A percentile compares a stretch with the other conserved stretches of the same genome.
Evolutionary conservation across 1,284 basidiomycete genomes (phyloP).

Genomic region (Stereum hirsutum): DNA sequence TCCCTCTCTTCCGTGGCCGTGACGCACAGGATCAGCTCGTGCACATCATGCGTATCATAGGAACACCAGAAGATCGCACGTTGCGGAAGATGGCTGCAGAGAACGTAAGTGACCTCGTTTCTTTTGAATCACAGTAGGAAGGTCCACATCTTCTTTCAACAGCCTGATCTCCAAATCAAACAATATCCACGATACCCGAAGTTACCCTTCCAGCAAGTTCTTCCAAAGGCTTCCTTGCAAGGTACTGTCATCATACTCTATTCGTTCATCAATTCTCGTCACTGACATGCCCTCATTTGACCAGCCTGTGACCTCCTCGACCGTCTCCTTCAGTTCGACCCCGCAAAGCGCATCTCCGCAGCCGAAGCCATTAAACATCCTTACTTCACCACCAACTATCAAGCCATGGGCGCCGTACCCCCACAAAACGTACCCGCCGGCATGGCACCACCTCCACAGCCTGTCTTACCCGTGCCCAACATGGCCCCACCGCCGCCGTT

Average conservation of each 20-base stretch:
- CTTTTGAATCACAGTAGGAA: neutral
- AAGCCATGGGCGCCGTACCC: constrained; percentile 14
- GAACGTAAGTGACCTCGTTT: constrained; percentile 54
- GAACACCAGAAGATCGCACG: constrained; percentile 88
- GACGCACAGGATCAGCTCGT: constrained; percentile 98
- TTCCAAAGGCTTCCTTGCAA: constrained; percentile 88
- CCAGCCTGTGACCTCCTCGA: constrained; percentile 94
- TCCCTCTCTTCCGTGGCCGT: constrained; percentile 93
- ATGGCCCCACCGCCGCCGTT: constrained; percentile 14
- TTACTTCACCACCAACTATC: constrained; percentile 70
- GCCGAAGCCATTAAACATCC: constrained; percentile 89
- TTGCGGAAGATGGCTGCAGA: constrained; percentile 88
- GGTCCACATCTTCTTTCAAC: constrained; percentile 5
- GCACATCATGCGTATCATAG: constrained; percentile 96
- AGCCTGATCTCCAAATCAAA: constrained; percentile 90
- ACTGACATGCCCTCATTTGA: constrained; percentile 3
- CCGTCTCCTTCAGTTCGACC: constrained; percentile 94
- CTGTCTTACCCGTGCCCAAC: constrained; percentile 27
- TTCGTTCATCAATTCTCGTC: neutral
- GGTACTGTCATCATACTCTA: constrained; percentile 33
- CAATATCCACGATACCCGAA: constrained; percentile 89
- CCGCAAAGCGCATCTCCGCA: constrained; percentile 86
- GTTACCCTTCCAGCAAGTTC: constrained; percentile 81
- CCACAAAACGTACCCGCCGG: constrained; percentile 29
- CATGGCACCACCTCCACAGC: too few species aligned